phyloP scores from a whole-genome alignment of 441 rosid species.

The Hura crepitans region DNA sequence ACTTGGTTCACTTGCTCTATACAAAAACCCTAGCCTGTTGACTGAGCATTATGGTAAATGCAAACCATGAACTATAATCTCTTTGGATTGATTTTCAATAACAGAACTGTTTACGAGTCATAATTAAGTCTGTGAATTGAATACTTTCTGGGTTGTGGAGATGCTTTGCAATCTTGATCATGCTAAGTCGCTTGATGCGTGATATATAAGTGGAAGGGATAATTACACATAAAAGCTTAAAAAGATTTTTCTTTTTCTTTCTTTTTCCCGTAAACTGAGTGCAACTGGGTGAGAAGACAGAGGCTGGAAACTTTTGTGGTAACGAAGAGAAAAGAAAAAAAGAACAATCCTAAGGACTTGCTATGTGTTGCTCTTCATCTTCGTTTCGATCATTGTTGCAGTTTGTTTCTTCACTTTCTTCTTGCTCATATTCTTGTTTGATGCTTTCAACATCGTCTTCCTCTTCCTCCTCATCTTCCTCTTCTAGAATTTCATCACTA shows the following conservation, averaged over 20 bases:
- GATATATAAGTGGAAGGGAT: background rate
- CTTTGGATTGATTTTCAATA: no score
- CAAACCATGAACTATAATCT: no score
- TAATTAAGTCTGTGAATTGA: no score
- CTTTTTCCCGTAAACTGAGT: constrained; percentile 12
- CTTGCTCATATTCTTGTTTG: constrained; percentile 24
- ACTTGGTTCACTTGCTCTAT: no score
- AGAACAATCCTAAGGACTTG: background rate
- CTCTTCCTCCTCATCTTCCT: constrained; percentile 37
- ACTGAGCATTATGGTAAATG: no score
- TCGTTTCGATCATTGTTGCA: constrained; percentile 6
- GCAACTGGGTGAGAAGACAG: background rate
- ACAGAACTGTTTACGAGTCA: no score
- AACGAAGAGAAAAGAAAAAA: background rate
- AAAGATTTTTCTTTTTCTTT: background rate
- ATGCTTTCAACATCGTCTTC: constrained; percentile 16
- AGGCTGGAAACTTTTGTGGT: background rate
- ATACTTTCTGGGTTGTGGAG: no score
- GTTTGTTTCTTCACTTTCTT: constrained; percentile 19
- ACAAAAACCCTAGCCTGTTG: no score
- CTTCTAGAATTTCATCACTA: constrained; percentile 36
- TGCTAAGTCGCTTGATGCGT: background rate
- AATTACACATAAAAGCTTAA: background rate
- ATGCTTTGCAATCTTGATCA: no score
- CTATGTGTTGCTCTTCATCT: background rate